Conservation (phyloP, 306 rosid genomes). For the Rosa lucieae region DNA sequence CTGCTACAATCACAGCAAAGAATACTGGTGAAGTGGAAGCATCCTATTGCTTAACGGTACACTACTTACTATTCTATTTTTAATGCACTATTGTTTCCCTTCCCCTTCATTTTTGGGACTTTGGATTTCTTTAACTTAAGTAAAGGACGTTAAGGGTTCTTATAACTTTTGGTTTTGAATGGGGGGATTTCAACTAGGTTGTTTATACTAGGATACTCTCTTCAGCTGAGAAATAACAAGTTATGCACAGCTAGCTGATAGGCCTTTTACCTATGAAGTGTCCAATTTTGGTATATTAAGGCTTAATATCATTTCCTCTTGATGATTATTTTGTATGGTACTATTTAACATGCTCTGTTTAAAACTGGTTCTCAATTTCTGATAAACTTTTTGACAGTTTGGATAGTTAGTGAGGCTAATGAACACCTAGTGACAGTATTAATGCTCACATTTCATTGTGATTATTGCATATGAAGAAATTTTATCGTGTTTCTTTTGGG, state of each 20-base stretch:
- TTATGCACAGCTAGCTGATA: neutral
- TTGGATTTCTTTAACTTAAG: neutral
- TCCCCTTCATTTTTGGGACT: neutral
- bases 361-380: neutral
- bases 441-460: neutral
- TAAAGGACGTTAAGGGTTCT: neutral
- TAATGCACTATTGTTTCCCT: neutral
- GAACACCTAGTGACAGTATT: neutral
- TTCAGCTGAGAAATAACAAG: neutral
- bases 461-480: too few species aligned
- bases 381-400: neutral
- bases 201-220: neutral
- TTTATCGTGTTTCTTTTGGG: too few species aligned
- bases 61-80: neutral
- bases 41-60: constrained; percentile 93
- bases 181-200: neutral
- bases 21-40: constrained; percentile 96
- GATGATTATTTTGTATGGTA: neutral
- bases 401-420: neutral
- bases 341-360: neutral
- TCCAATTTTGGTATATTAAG: neutral
- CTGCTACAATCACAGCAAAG: constrained; percentile 69
- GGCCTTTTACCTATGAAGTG: neutral
- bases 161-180: neutral
- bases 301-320: neutral